Evolutionary conservation across 495 filamentous ascomycete species (phyloP), one percentile per base, ranked within the genome.

Genomic region (Coniosporium apollinis): DNA sequence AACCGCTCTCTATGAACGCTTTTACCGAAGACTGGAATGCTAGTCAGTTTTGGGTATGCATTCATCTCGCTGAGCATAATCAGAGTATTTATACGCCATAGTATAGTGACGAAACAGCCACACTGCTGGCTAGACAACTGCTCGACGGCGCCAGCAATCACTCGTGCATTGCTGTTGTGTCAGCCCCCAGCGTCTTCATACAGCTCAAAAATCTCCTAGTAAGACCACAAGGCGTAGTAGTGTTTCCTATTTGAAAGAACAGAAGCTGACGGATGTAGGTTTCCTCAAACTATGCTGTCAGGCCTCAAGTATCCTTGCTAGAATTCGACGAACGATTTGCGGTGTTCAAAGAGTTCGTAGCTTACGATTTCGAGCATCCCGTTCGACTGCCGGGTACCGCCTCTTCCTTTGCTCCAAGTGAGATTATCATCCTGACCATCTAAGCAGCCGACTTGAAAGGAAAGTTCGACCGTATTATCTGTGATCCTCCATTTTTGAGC

Each of bases 11-110:
- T 4, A 87, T 87, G 65, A 74, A 78, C 3, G 59, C 66, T 10
- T 87, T 87, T 51, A 57, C 60, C 0, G 81, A 87, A 58, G 76
- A 86, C 51, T 87, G 81, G 81, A 78, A 85, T 38, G 66, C 76
- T 37, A 74, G 67, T 36, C 81, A 87, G 51, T 84, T 86, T 47
- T 81, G 79, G 77, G 73, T 78, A 55, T 0, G 60, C 35, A 21
- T 28, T 19, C 38, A 17, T 28, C 19, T 22, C 18, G 11, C 8
- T 26, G 16, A 4, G 16, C 4, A 13, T 5, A 36, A 1, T 34
- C 19, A n/a, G n/a, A n/a, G n/a, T n/a, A n/a, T n/a, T n/a, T n/a
- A n/a, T n/a, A n/a, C n/a, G n/a, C n/a, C n/a, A 17, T 50, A 81
- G 78, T 87, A 85, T 47, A 68, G 67, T 17, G 68, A 80, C 36